phyloP scores from a whole-genome alignment of 805 yeast genomes.

The Ogataea thermomethanolica region DNA sequence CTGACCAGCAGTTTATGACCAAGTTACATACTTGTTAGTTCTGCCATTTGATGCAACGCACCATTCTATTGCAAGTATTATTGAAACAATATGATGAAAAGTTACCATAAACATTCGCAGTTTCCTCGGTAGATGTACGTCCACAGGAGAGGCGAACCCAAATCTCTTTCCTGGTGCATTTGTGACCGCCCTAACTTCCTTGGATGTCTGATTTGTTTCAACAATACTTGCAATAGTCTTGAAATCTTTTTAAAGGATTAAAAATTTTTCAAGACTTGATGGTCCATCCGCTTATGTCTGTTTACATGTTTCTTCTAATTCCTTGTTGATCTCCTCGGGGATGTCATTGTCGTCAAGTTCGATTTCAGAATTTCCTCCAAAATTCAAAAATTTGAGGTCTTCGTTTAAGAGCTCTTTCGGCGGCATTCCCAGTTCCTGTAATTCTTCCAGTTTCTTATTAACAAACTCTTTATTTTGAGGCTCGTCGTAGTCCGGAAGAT shows the following conservation, averaged over 20 bases:
- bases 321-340: slow-evolving; percentile 49
- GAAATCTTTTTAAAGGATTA: slow-evolving; percentile 10
- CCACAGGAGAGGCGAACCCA: slow-evolving; percentile 60
- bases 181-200: slow-evolving; percentile 89
- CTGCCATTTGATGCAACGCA: slow-evolving; percentile 12
- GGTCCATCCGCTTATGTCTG: slow-evolving; percentile 7
- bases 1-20: slow-evolving; percentile 39
- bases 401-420: slow-evolving; percentile 62
- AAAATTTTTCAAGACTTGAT: slow-evolving; percentile 6
- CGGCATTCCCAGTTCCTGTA: slow-evolving; percentile 76
- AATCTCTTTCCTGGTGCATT: slow-evolving; percentile 54
- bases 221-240: slow-evolving; percentile 7
- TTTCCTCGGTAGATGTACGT: slow-evolving; percentile 90
- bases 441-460: slow-evolving; percentile 56
- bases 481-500: slow-evolving; percentile 59
- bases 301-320: slow-evolving; percentile 56
- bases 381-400: slow-evolving; percentile 38
- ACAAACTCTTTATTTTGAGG: slow-evolving; percentile 48
- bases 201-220: slow-evolving; percentile 74
- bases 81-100: slow-evolving; percentile 57
- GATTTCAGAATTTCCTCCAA: slow-evolving; percentile 32
- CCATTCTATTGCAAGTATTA: slow-evolving; percentile 6
- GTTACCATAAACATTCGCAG: slow-evolving; percentile 84
- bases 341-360: slow-evolving; percentile 51
- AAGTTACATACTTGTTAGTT: slow-evolving; percentile 6